These are phyloP conservation scores for Parasarocladium wereldwijsianum DNA, from an alignment of 2,329 filamentous ascomycete genomes.

Conservation along the genomic window DNA sequence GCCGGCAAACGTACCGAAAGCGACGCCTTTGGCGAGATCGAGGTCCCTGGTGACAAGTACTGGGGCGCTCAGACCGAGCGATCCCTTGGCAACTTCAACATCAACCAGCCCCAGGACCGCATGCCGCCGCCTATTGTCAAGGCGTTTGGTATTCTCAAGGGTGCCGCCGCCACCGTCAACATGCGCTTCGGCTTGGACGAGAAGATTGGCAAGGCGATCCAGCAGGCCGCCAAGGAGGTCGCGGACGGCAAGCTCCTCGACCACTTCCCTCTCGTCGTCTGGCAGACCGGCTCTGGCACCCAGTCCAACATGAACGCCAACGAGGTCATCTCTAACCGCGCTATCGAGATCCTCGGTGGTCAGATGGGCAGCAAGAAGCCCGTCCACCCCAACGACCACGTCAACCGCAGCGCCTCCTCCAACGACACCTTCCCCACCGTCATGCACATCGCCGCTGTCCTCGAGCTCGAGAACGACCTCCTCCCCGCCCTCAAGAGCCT, in stretches of 20 bases:
- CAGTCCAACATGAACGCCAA: slow-evolving; percentile 99
- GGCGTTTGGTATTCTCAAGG: slow-evolving; percentile 95
- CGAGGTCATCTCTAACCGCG: slow-evolving; percentile 98
- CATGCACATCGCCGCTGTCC: slow-evolving; percentile 96
- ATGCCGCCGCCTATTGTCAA: slow-evolving; percentile 88
- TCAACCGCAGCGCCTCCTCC: slow-evolving; percentile 97
- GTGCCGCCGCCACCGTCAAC: slow-evolving; percentile 89
- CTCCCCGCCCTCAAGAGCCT: slow-evolving; percentile 72
- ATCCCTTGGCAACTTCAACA: slow-evolving; percentile 93
- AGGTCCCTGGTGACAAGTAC: slow-evolving; percentile 86
- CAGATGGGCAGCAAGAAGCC: slow-evolving; percentile 94
- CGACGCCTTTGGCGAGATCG: slow-evolving; percentile 95
- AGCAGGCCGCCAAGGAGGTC: slow-evolving; percentile 87
- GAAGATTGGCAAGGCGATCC: slow-evolving; percentile 80
- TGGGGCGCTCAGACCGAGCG: slow-evolving; percentile 97
- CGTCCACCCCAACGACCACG: slow-evolving; percentile 97
- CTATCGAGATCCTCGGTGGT: slow-evolving; percentile 93
- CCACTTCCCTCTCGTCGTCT: slow-evolving; percentile 97
- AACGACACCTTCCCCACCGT: slow-evolving; percentile 99
- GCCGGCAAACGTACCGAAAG: slow-evolving; percentile 65
- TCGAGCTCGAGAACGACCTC: slow-evolving; percentile 78
- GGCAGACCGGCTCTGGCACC: slow-evolving; percentile 97
- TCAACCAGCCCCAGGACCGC: slow-evolving; percentile 98
- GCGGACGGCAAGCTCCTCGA: slow-evolving; percentile 86
- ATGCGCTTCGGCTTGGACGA: slow-evolving; percentile 57